A percentile compares a stretch with the other conserved stretches of the same genome.
These are phyloP conservation scores for Ensete glaucum DNA, from an alignment of 176 grass and related monocot species.

Conservation along the genomic window DNA sequence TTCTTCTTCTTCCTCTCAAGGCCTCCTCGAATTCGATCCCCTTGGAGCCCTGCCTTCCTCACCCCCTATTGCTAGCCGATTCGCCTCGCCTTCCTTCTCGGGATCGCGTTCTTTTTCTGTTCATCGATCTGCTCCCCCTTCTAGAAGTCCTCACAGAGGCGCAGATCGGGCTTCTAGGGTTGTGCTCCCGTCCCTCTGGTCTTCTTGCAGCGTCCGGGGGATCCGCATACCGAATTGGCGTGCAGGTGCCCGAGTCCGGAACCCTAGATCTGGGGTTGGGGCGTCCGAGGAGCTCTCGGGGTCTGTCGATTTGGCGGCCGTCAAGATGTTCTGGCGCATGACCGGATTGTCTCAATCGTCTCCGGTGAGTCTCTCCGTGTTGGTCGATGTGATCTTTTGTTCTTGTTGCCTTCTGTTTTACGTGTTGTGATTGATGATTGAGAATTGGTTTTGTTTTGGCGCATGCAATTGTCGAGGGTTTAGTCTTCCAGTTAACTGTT, in stretches of 20 bases:
- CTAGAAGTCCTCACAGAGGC: neutral
- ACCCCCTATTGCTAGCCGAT: too few relatives aligned
- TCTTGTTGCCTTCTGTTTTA: neutral
- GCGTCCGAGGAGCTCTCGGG: neutral
- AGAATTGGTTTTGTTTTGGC: neutral
- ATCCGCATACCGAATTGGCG: neutral
- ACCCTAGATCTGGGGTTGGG: slow-evolving; percentile 26
- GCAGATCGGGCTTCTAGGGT: neutral
- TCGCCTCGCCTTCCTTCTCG: neutral
- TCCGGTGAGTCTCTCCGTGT: slow-evolving; percentile 42
- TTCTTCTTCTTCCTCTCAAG: too few relatives aligned
- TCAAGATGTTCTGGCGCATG: slow-evolving; percentile 97
- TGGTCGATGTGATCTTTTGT: slow-evolving; percentile 5
- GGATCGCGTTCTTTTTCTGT: neutral
- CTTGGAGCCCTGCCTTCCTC: too few relatives aligned
- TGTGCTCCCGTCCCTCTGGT: neutral
- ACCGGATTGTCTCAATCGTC: slow-evolving; percentile 62
- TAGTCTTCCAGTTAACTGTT: too few relatives aligned
- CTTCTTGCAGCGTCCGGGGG: neutral
- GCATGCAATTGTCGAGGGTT: neutral
- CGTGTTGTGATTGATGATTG: neutral
- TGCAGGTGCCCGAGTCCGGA: neutral
- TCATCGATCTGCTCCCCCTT: neutral
- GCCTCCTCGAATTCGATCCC: too few relatives aligned
- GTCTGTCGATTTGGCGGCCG: slow-evolving; percentile 1